These are phyloP conservation scores for Eucalyptus curtisii DNA, from an alignment of 345 rosid genomes.

Conservation along the genomic window DNA sequence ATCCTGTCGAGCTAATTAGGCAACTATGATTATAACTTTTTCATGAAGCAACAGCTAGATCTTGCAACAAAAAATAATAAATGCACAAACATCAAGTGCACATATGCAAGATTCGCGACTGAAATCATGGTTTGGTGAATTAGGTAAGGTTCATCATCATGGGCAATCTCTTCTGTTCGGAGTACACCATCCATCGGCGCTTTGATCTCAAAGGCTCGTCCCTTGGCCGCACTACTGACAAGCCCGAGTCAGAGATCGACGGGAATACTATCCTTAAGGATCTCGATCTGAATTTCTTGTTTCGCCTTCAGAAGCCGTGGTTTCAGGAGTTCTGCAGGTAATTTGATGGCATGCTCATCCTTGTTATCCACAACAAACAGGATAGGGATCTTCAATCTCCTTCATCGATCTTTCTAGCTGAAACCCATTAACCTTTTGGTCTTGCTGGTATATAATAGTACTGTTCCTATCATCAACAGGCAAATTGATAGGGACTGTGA, in stretches of 20 bases:
- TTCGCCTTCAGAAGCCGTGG: conserved; percentile 77
- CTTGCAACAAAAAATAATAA: neutral
- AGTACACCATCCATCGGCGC: conserved; percentile 64
- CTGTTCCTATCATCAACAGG: conserved; percentile 13
- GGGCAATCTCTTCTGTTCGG: conserved; percentile 89
- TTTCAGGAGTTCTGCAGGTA: conserved; percentile 75
- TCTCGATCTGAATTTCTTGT: conserved; percentile 79
- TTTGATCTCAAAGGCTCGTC: conserved; percentile 95
- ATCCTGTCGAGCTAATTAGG: neutral
- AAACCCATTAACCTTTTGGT: neutral
- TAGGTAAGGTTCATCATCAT: conserved; percentile 87
- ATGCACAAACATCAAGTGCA: neutral
- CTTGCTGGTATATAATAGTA: neutral
- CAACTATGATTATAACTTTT: neutral
- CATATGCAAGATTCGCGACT: neutral
- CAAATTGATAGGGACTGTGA: conserved; percentile 92
- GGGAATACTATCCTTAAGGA: conserved; percentile 81
- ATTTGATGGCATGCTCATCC: neutral
- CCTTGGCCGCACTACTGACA: conserved; percentile 78
- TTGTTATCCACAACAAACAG: neutral
- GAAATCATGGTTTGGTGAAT: neutral
- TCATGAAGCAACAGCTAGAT: neutral
- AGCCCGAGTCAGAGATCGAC: conserved; percentile 67
- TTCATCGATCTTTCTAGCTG: neutral
- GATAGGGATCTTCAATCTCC: neutral